Evolutionary conservation across 768 basidiomycete species (phyloP).

Genomic region (Leccinum subtestaceum): DNA sequence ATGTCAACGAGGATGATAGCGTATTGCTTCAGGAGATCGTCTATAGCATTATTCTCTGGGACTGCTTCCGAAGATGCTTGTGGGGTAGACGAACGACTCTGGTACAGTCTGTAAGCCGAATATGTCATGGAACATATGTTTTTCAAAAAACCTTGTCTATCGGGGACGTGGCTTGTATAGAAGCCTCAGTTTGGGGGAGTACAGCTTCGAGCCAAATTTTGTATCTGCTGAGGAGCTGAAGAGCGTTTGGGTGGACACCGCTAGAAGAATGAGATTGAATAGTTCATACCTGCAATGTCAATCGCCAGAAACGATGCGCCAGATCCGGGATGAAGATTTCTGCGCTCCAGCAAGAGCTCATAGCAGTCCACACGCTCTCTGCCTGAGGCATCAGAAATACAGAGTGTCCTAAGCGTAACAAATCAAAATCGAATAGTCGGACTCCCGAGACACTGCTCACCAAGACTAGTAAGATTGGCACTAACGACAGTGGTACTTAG

Average conservation of each 20-base stretch:
- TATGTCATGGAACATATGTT: not conserved
- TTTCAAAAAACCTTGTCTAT: conserved; percentile 31
- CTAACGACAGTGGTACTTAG: conserved; percentile 47
- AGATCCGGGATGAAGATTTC: conserved; percentile 84
- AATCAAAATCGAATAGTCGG: not conserved
- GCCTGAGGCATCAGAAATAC: conserved; percentile 63
- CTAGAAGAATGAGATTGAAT: not conserved
- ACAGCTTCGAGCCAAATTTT: conserved; percentile 69
- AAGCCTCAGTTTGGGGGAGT: conserved; percentile 43
- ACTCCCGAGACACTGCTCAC: conserved; percentile 30
- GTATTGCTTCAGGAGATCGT: conserved; percentile 68
- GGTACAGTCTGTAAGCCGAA: conserved; percentile 8
- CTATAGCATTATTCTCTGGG: conserved; percentile 54
- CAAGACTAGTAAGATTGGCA: conserved; percentile 33
- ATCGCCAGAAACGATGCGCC: conserved; percentile 82
- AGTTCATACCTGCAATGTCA: conserved; percentile 76
- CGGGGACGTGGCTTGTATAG: conserved; percentile 34
- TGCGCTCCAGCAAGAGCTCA: conserved; percentile 81
- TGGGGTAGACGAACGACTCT: conserved; percentile 54
- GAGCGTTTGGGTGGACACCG: conserved; percentile 4
- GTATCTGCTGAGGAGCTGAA: conserved; percentile 78
- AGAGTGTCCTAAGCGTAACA: conserved; percentile 20
- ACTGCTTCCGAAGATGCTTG: conserved; percentile 45
- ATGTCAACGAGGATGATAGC: conserved; percentile 71
- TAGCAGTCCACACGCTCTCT: conserved; percentile 64